Conservation (phyloP, 2,329 filamentous ascomycete genomes). For the Alternaria rosae region DNA sequence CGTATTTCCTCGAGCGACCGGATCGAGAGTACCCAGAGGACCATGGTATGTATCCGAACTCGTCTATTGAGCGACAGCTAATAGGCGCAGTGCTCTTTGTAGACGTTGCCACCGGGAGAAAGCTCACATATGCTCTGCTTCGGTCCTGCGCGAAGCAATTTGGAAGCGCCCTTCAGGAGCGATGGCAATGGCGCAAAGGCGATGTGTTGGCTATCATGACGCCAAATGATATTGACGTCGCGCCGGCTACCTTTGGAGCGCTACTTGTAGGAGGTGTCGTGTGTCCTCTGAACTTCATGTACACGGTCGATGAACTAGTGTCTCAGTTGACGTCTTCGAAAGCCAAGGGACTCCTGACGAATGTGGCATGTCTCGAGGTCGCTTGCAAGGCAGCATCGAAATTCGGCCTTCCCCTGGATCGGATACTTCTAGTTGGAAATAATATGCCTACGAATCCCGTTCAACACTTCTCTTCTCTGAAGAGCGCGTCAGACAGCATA, state of each 20-base stretch:
- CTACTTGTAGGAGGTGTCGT: constrained; percentile 30
- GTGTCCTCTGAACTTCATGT: constrained; percentile 27
- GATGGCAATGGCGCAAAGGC: neutral
- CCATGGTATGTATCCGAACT: neutral
- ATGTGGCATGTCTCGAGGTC: constrained; percentile 1
- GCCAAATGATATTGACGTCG: neutral
- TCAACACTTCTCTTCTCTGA: neutral
- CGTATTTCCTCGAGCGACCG: neutral
- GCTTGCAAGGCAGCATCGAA: neutral
- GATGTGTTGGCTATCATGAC: neutral
- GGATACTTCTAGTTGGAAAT: neutral
- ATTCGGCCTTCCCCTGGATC: neutral
- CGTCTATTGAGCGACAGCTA: neutral
- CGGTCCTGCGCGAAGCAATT: neutral
- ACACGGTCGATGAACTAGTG: constrained; percentile 24
- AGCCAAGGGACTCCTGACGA: constrained; percentile 15
- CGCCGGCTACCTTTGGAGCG: constrained; percentile 17
- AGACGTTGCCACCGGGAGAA: neutral
- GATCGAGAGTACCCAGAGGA: neutral
- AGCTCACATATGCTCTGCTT: neutral
- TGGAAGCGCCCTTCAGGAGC: neutral
- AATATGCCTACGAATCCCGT: neutral
- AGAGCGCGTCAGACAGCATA: neutral
- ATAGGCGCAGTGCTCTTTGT: neutral
- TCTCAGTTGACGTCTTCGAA: constrained; percentile 13